Evolutionary conservation across 805 yeast species (phyloP).

Genomic region (Millerozyma acaciae): DNA sequence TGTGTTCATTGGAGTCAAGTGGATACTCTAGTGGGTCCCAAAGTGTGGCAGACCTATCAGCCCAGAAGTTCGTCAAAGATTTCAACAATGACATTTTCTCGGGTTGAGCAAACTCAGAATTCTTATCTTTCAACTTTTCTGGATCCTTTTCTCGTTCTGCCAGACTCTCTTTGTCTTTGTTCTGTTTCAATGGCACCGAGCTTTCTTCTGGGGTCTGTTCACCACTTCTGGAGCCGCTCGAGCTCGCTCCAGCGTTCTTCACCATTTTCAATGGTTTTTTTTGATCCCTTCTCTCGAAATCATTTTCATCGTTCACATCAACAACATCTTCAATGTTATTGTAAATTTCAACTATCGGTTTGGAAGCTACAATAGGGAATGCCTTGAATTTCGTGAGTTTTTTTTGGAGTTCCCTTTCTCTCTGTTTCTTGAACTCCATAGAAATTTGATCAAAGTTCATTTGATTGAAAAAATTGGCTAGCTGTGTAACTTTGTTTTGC

Average conservation of each 20-base stretch:
- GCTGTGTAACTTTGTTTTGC: constrained; percentile 48
- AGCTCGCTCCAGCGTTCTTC: too few relatives aligned
- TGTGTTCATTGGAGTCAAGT: constrained; percentile 73
- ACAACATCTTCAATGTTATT: constrained; percentile 87
- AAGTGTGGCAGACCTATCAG: constrained; percentile 89
- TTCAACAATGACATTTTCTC: constrained; percentile 79
- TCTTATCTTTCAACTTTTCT: constrained; percentile 5
- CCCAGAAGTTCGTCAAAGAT: constrained; percentile 90
- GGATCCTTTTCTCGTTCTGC: constrained; percentile 3
- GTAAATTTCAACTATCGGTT: constrained; percentile 88
- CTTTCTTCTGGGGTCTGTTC: too few relatives aligned
- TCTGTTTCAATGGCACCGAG: too few relatives aligned
- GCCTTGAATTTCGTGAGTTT: constrained; percentile 65
- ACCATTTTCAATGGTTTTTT: too few relatives aligned
- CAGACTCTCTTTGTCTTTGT: too few relatives aligned
- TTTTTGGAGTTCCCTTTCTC: constrained; percentile 67
- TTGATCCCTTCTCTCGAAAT: constrained; percentile 1
- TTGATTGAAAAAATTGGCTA: constrained; percentile 66
- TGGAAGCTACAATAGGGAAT: constrained; percentile 65
- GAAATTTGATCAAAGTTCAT: constrained; percentile 79
- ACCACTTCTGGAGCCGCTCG: too few relatives aligned
- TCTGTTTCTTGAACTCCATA: constrained; percentile 79
- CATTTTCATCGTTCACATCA: constrained; percentile 35
- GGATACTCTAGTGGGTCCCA: constrained; percentile 95
- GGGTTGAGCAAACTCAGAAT: constrained; percentile 35